Evolutionary conservation across 2,329 filamentous ascomycete genomes (phyloP), one percentile per base, ranked within the genome.

Genomic region (Helotiales sp.): DNA sequence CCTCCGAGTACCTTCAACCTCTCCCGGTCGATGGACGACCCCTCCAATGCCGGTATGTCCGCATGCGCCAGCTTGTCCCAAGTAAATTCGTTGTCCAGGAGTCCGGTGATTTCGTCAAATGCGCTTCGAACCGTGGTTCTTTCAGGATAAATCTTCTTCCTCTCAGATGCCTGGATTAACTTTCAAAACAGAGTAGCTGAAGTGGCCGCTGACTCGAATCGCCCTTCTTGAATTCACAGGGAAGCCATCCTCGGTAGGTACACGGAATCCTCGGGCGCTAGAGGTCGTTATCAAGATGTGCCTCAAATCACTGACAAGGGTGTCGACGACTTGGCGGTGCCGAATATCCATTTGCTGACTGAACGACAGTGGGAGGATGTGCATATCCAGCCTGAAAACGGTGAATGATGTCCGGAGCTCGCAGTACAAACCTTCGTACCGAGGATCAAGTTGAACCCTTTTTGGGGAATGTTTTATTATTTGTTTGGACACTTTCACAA

Each of bases 181-280:
- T 52, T 52, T n/a, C 1, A 3, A 24, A 13, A n/a, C 22, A 57
- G 26, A 17, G 10, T 11, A 17, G 6, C 34, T 22, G 30, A 20
- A 40, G 34, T 20, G 22, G 17, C 32, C 15, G 54, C 30, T 57
- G 34, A 22, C 32, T 37, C 15, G 34, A 37, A 26, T 57, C 28
- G 30, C 15, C 15, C 20, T 37, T 37, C 32, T 7, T 11, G 11
- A 15, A 6, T 6, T 32, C 32, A 15, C 54, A 22, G n/a, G 32
- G 32, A 34, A 13, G 32, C 54, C 10, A 40, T 57, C 54, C 54
- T 57, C 30, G 32, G 32, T 57, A 34, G 30, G 54, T 26, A 40
- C 20, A 60, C 57, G 57, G 57, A 43, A 60, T 11, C 26, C 34
- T 60, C 57, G 57, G 57, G 22, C 34, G 34, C 57, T 40, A 57